phyloP scores from a whole-genome alignment of 1,139 yeast species.

The Yamadazyma taylorii region DNA sequence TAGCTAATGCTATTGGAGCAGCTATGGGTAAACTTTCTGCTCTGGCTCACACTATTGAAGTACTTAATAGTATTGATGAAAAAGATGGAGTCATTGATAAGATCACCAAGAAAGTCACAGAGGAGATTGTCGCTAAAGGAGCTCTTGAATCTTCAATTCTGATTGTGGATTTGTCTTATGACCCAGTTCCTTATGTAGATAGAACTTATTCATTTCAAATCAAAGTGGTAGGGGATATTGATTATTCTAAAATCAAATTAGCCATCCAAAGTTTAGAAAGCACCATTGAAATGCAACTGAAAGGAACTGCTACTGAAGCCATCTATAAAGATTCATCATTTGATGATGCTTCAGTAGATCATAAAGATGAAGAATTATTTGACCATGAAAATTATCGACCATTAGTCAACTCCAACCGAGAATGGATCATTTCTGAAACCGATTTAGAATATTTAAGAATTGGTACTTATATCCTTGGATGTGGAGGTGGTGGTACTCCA shows the following conservation, averaged over 20 bases:
- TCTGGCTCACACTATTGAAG: conserved; percentile 17
- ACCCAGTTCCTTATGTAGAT: conserved; percentile 42
- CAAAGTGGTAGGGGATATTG: conserved; percentile 42
- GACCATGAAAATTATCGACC: conserved; percentile 33
- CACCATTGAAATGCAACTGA: neutral
- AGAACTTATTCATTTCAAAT: conserved; percentile 31
- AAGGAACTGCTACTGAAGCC: conserved; percentile 3
- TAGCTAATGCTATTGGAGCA: conserved; percentile 50
- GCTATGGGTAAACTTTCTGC: conserved; percentile 42
- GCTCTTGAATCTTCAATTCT: conserved; percentile 27
- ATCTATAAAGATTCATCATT: conserved; percentile 10
- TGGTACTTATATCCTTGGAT: conserved; percentile 48
- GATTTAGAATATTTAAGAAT: conserved; percentile 42
- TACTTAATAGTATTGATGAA: conserved; percentile 12
- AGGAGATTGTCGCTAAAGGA: conserved; percentile 25
- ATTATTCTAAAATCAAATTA: conserved; percentile 22
- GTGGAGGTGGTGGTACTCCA: conserved; percentile 55
- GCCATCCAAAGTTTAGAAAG: neutral
- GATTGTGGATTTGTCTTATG: conserved; percentile 30
- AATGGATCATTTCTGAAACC: conserved; percentile 38
- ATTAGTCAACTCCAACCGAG: conserved; percentile 26
- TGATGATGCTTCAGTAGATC: conserved; percentile 11
- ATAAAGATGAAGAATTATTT: conserved; percentile 9
- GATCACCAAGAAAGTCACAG: conserved; percentile 23
- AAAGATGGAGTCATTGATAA: conserved; percentile 22